These are phyloP conservation scores for Pseudopediastrum boryanum DNA, from an alignment of 139 green algal species.

Conservation along the genomic window DNA sequence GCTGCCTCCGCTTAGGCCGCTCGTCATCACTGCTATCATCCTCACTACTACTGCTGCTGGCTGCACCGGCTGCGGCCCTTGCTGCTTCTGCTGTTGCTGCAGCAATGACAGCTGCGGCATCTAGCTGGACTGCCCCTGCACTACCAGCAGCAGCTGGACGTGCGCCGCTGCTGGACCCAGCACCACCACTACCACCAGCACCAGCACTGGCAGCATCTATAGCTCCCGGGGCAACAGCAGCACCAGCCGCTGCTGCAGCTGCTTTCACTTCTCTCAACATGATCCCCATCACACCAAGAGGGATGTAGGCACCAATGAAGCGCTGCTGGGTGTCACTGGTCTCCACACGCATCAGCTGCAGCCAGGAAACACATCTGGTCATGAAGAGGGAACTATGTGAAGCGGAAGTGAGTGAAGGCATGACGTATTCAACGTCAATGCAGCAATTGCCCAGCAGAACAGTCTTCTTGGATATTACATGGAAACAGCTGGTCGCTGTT, in stretches of 20 bases:
- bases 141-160: too few species aligned
- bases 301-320: conserved; percentile 25
- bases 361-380: not conserved
- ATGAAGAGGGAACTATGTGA: not conserved
- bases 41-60: too few species aligned
- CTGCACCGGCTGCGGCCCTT: too few species aligned
- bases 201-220: not conserved
- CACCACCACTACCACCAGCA: not conserved
- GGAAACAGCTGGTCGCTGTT: not conserved
- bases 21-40: too few species aligned
- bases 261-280: not conserved
- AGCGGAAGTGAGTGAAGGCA: not conserved
- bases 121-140: too few species aligned
- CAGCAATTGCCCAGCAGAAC: not conserved
- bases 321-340: conserved; percentile 19
- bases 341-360: conserved; percentile 49
- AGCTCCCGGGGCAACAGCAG: not conserved
- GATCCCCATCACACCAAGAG: conserved; percentile 7
- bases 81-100: too few species aligned
- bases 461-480: not conserved
- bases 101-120: too few species aligned
- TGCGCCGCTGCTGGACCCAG: conserved; percentile 1
- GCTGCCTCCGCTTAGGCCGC: too few species aligned
- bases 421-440: not conserved
- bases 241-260: conserved; percentile 1